Evolutionary conservation across 2,329 filamentous ascomycete genomes (phyloP).

Genomic region (Exophiala sideris): DNA sequence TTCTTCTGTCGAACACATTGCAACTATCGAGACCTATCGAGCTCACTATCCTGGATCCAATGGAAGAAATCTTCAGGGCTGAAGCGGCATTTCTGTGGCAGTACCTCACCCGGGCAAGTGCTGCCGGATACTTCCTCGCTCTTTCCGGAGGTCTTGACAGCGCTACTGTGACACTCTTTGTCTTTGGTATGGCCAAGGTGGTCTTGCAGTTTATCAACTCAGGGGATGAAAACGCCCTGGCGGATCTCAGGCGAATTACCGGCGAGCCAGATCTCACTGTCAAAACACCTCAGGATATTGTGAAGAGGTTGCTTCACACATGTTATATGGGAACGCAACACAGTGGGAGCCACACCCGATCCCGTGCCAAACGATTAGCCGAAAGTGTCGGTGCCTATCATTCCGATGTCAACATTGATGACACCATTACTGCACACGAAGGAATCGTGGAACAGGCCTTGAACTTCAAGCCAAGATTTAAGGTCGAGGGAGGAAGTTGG

Average conservation of each 20-base stretch:
- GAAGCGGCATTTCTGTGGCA: slow-evolving; percentile 43
- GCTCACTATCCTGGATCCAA: slow-evolving; percentile 57
- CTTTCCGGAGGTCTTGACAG: slow-evolving; percentile 42
- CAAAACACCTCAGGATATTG: slow-evolving; percentile 59
- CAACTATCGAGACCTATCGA: slow-evolving; percentile 45
- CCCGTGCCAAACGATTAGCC: slow-evolving; percentile 60
- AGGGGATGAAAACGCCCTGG: slow-evolving; percentile 33
- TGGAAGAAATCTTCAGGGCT: slow-evolving; percentile 62
- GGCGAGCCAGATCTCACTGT: slow-evolving; percentile 33
- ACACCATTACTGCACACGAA: slow-evolving; percentile 46
- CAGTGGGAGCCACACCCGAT: slow-evolving; percentile 64
- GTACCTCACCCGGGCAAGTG: slow-evolving; percentile 38
- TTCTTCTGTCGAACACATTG: slow-evolving; percentile 33
- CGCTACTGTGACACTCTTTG: slow-evolving; percentile 36
- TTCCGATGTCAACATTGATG: slow-evolving; percentile 70
- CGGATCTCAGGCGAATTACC: slow-evolving; percentile 30
- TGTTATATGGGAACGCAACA: slow-evolving; percentile 69
- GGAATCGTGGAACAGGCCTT: slow-evolving; percentile 46
- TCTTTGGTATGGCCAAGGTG: slow-evolving; percentile 39
- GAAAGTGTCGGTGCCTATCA: slow-evolving; percentile 57
- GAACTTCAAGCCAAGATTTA: slow-evolving; percentile 61
- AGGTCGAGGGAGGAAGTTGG: slow-evolving; percentile 60
- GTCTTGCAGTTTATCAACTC: slow-evolving; percentile 36
- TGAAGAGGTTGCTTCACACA: slow-evolving; percentile 58
- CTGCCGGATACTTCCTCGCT: slow-evolving; percentile 38